A percentile compares a stretch with the other conserved stretches of the same genome.
phyloP scores from a whole-genome alignment of 331 rosid genomes.

The Spiraea crenata region DNA sequence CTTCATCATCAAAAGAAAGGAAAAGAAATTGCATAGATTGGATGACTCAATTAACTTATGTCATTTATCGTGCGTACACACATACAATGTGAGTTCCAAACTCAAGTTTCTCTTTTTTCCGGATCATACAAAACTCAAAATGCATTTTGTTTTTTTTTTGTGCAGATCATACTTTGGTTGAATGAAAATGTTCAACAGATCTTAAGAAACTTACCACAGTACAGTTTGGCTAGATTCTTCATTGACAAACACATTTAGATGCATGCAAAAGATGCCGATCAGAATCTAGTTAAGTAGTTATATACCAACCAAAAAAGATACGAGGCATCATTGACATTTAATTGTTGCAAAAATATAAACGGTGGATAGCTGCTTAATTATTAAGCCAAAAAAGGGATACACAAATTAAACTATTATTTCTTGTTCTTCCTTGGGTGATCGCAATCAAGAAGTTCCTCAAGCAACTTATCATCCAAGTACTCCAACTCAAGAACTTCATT shows the following conservation, averaged over 20 bases:
- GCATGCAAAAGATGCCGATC: conserved; percentile 8
- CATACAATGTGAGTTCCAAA: too few relatives aligned
- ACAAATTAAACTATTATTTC: conserved; percentile 5
- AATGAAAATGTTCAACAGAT: background rate
- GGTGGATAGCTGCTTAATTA: background rate
- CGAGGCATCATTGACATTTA: conserved; percentile 9
- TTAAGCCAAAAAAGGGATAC: background rate
- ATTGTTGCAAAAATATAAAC: background rate
- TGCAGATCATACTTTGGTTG: background rate
- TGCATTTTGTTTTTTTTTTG: background rate
- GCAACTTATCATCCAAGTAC: conserved; percentile 66
- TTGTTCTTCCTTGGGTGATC: conserved; percentile 43
- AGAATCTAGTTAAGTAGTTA: conserved; percentile 7
- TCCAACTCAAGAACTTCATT: conserved; percentile 77
- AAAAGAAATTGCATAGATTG: too few relatives aligned
- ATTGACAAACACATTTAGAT: background rate
- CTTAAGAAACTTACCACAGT: background rate
- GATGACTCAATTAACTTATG: too few relatives aligned
- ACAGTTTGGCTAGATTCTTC: background rate
- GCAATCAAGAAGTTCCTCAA: conserved; percentile 81
- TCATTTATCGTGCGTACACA: too few relatives aligned
- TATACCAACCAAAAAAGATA: conserved; percentile 11
- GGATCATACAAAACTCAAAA: too few relatives aligned
- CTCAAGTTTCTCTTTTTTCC: too few relatives aligned
- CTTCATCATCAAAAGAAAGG: too few relatives aligned